Base-by-base conservation (phyloP, 768 basidiomycete species). In the Psilocybe tampanensis region DNA sequence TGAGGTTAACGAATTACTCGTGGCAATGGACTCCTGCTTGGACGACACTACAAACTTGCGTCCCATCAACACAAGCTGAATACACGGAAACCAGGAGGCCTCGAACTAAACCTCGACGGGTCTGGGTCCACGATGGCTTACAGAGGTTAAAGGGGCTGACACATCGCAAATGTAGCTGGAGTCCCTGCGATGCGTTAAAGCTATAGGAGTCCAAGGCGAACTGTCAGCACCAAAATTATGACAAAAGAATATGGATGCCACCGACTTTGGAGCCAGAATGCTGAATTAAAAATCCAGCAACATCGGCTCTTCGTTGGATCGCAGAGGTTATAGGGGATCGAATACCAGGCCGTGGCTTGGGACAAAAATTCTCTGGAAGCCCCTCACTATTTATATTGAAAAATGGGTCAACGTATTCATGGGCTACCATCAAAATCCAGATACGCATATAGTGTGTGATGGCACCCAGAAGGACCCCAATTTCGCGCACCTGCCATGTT, bases 381-480 rank as follows among this genome's bases (percentile, higher is more conserved):
- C 12, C 15, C 36, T 39, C 13, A n/a, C 36, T 59, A 54, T 52
- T 60, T 60, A 59, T 56, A 52, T 29, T 4, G 55, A 34, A 39
- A 58, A 55, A 34, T 23, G 32, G 34, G 34, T 41, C 48, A 47
- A 45, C 32, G 52, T 50, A 21, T 23, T 36, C 52, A 48, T 41
- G 42, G 47, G 34, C 57, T 49, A 54, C 55, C 50, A 45, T 59
- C 58, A 36, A 45, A 34, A 29, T 44, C 36, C 41, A 39, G 44
- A 51, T 17, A 60, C 60, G 42, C 48, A 63, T 56, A 59, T 55
- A 56, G 57, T 55, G 59, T 63, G 64, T 64, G 63, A 70, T 64
- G 62, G 60, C 55, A 60, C 36, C 45, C 44, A 63, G 60, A 67
- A 47, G 59, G 34, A 59, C 63, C 64, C 65, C 29, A 58, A 36